A percentile compares a stretch with the other conserved stretches of the same genome.
phyloP scores from a whole-genome alignment of 2,329 filamentous ascomycete genomes.

The Fusarium pseudoanthophilum region DNA sequence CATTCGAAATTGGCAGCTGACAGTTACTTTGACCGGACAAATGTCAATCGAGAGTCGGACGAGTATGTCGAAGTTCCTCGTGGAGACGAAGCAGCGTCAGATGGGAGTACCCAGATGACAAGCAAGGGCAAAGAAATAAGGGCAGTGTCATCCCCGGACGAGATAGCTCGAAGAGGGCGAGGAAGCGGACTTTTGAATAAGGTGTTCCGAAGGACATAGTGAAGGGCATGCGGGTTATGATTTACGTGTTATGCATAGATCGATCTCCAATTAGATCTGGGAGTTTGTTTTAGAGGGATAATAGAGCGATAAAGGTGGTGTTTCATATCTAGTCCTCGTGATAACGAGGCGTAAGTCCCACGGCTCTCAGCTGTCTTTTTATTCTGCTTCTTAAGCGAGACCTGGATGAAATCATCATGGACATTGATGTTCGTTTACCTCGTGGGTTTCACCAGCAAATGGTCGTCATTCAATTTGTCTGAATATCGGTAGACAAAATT shows the following conservation, averaged over 20 bases:
- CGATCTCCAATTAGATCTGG: not conserved
- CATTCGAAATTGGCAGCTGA: conserved; percentile 49
- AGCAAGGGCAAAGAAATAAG: conserved; percentile 39
- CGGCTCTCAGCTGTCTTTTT: not conserved
- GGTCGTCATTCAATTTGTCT: not conserved
- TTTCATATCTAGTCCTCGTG: not conserved
- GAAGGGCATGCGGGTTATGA: not conserved
- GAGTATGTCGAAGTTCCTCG: conserved; percentile 51
- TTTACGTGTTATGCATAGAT: conserved; percentile 5
- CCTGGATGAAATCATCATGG: too few species aligned
- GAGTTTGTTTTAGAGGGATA: conserved; percentile 1
- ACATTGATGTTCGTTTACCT: not conserved
- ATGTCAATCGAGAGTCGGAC: conserved; percentile 45
- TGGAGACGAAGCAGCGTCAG: conserved; percentile 39
- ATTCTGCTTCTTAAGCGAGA: not conserved
- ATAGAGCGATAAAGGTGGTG: not conserved
- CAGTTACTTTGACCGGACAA: conserved; percentile 43
- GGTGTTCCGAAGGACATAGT: conserved; percentile 49
- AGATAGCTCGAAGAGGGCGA: conserved; percentile 41
- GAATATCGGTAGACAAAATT: not conserved
- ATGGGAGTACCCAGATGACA: conserved; percentile 27
- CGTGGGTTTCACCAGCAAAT: not conserved
- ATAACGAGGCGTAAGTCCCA: not conserved
- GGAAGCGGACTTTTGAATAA: conserved; percentile 50
- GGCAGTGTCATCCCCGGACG: conserved; percentile 28